These are phyloP conservation scores for Heracleum sosnowskyi DNA, from an alignment of 129 eudicot species.

Conservation along the genomic window DNA sequence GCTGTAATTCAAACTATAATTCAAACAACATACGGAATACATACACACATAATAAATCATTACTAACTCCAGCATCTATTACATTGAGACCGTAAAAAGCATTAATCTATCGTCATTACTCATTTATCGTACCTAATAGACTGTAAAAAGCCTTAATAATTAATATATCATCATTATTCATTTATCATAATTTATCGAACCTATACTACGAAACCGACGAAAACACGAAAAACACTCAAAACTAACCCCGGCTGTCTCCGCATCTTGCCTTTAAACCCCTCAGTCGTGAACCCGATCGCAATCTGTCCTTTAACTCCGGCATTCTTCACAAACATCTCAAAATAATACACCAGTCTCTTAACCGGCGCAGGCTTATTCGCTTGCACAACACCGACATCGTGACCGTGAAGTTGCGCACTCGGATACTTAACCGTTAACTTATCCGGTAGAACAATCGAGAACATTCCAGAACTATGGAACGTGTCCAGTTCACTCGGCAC, in stretches of 20 bases:
- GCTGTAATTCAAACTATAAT: no score
- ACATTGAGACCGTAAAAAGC: no score
- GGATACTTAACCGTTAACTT: constrained; percentile 73
- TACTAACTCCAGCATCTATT: no score
- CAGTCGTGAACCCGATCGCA: constrained; percentile 68
- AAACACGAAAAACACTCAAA: neutral
- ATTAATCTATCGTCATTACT: no score
- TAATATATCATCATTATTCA: no score
- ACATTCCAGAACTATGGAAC: constrained; percentile 70
- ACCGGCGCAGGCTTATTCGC: constrained; percentile 74
- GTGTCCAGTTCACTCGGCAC: constrained; percentile 72
- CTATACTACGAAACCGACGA: neutral
- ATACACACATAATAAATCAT: neutral
- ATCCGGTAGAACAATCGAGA: constrained; percentile 61
- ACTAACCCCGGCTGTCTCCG: constrained; percentile 87
- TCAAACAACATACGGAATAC: neutral
- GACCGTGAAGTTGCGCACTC: constrained; percentile 62
- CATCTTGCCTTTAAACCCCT: constrained; percentile 43
- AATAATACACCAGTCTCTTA: constrained; percentile 61
- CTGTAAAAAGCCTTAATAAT: no score
- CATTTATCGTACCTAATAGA: no score
- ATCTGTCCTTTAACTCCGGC: constrained; percentile 82
- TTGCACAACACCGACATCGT: constrained; percentile 92
- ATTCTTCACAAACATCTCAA: constrained; percentile 69
- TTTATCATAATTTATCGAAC: neutral